A percentile compares a stretch with the other conserved stretches of the same genome.
phyloP scores from a whole-genome alignment of 768 basidiomycete species.

The Baorangia bicolor region DNA sequence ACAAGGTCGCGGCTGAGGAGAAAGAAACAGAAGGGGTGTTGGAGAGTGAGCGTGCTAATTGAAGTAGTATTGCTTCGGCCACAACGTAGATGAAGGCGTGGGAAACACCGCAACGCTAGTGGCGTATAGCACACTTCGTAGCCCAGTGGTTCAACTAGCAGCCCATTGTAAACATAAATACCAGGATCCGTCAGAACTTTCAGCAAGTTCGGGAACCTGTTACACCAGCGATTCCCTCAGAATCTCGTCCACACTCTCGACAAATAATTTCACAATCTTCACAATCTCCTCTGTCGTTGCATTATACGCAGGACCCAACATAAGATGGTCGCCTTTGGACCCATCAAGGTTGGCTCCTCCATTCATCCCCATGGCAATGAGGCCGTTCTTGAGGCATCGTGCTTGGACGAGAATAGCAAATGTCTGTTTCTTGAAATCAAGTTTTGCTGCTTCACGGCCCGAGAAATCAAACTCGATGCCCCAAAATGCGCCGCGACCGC shows the following conservation, averaged over 20 bases:
- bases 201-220: not conserved
- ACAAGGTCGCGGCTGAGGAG: conserved; percentile 26
- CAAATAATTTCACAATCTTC: conserved; percentile 62
- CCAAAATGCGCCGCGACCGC: conserved; percentile 85
- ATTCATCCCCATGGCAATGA: conserved; percentile 72
- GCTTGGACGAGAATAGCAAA: conserved; percentile 76
- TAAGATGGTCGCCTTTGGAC: conserved; percentile 66
- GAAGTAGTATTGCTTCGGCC: conserved; percentile 24
- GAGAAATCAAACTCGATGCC: conserved; percentile 78
- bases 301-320: conserved; percentile 82
- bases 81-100: conserved; percentile 30
- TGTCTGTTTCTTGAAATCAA: conserved; percentile 49
- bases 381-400: conserved; percentile 60
- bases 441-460: conserved; percentile 36
- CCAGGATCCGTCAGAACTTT: not conserved
- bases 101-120: conserved; percentile 22
- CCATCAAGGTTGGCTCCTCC: conserved; percentile 72
- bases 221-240: conserved; percentile 38
- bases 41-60: conserved; percentile 22
- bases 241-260: conserved; percentile 66
- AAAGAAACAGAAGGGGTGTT: conserved; percentile 22
- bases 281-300: conserved; percentile 68
- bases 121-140: conserved; percentile 1
- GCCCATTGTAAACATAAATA: not conserved
- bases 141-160: no score